Base-by-base conservation (phyloP, 257 asterid species). In the Thymus quinquecostatus region DNA sequence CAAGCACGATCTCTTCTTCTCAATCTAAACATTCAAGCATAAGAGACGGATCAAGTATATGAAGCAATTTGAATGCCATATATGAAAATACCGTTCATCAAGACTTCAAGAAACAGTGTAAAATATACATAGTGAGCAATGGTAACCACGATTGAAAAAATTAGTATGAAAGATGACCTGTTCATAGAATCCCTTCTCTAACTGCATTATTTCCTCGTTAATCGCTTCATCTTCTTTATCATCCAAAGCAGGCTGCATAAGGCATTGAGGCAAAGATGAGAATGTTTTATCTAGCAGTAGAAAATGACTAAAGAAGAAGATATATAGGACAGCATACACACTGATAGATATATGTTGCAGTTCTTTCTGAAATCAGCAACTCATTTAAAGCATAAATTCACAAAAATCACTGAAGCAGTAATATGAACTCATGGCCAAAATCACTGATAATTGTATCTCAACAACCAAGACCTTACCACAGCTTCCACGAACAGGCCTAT, bases 151-250 rank as follows among this genome's bases (percentile, higher is more conserved):
- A 29, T 11, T 6, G 9, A 6, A 53, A 21, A 63, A 50, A 27
- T 8, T 11, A 53, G 65, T 45, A 44, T 64, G 60, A 48, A 47
- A 66, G 29, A 72, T 77, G 70, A 90, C 97, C 94, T 90, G 90
- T 76, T 86, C 92, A 61, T 38, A 70, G 58, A 90, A 90, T 55
- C 78, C 88, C 71, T 54, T 75, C 80, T 86, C 86, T 73, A 90
- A 83, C 72, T 82, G 86, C 72, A 66, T 51, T 72, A 86, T 73
- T 78, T 90, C 90, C 77, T 85, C 85, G 57, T 85, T 75, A 80
- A 86, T 85, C 51, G 69, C 74, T 64, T 82, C 89, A 69, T 86
- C 92, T 68, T 88, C 97, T 75, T 85, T 88, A 76, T 86, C 97
- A 60, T 82, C 86, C 79, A 90, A 83, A 36, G 82, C 89, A 50